Evolutionary conservation across 1,284 basidiomycete genomes (phyloP), one percentile per base, ranked within the genome.

Genomic region (Rhodotorula sp.): DNA sequence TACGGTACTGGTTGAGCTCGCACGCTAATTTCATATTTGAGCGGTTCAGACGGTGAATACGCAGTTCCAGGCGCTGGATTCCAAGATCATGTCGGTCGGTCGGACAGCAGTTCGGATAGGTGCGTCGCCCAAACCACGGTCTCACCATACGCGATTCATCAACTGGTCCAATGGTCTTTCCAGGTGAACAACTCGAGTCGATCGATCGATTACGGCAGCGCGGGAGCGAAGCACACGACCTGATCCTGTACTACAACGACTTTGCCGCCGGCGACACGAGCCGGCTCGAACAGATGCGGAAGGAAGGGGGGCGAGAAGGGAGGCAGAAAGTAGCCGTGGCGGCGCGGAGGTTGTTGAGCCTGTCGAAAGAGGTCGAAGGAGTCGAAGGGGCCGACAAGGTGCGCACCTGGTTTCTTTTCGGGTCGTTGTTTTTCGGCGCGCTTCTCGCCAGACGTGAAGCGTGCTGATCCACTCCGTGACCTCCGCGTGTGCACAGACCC

Each of bases 221-320:
- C 71, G 97, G 96, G 0, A 93, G 96, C 79, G 93, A 94, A 29
- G 93, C 96, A 0, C 91, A 94, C 77, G 90, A 98, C 79, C 84
- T 99, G n/a, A 91, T 99, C 67, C 90, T 93, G 73, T 96, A 91
- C 82, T 98, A 98, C 81, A 92, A 95, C 78, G 91, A 94, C 73
- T 91, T 98, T 79, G 89, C 91, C 5, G 89, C 90, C 70, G 91
- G 90, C 10, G 92, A 98, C 73, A 91, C 91, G 0, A 84, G 87
- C 5, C 87, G 87, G 61, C 82, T 97, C 59, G 93, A 96, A 78
- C 84, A 87, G 26, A 84, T 97, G 76, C 87, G 91, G 78, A 96
- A 96, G 78, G 91, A 84, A 91, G 83, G 79, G 67, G 84, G 84
- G 0, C 79, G 85, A 39, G 91, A 91, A 46, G 97, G 96, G 1